Evolutionary conservation across 2,329 filamentous ascomycete species (phyloP), one percentile per base, ranked within the genome.

Genomic region (Leptoxyphium fumago): DNA sequence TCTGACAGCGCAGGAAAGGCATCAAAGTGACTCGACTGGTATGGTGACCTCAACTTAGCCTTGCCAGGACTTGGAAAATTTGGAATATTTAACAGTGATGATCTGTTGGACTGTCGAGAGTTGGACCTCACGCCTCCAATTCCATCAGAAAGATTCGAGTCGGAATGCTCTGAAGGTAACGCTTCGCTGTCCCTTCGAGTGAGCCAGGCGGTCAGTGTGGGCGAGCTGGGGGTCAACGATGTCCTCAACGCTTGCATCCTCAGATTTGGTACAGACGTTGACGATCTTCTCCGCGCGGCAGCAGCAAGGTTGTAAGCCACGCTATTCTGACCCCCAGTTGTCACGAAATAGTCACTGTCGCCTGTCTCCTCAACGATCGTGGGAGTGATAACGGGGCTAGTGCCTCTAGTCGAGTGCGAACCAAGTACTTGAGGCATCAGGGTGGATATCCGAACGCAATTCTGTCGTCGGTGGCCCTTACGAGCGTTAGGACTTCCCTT

Each of bases 401-500:
- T 54, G 4, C 59, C 55, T 26, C 21, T 26, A 44, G 60, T 62
- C 2, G 53, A 52, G 13, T 44, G 47, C n/a, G 63, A 63, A 0
- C 64, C 64, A 15, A 68, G 53, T 10, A 66, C 58, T 2, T 64
- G 65, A 10, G 66, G 65, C 6, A 59, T 60, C 2, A 69, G 50
- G 1, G 55, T 61, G 1, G 64, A 68, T 17, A 70, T 65, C 3
- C 67, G 61, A 10, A 71, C 66, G 45, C 64, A 67, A 38, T 67
- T 68, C 47, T 66, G 64, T 36, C 66, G 50, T 34, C 57, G 55
- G 46, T 69, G 65, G 1, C 64, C 64, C 50, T 66, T 67, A 15
- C 65, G 61, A 15, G 64, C 62, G 41, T 61, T 63, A 1, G 67
- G 66, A 40, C 65, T 68, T 0, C 65, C 63, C 50, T 69, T 69